These are phyloP conservation scores for Sarcocystis neurona DNA, from an alignment of 169 alveolate species.

Conservation along the genomic window DNA sequence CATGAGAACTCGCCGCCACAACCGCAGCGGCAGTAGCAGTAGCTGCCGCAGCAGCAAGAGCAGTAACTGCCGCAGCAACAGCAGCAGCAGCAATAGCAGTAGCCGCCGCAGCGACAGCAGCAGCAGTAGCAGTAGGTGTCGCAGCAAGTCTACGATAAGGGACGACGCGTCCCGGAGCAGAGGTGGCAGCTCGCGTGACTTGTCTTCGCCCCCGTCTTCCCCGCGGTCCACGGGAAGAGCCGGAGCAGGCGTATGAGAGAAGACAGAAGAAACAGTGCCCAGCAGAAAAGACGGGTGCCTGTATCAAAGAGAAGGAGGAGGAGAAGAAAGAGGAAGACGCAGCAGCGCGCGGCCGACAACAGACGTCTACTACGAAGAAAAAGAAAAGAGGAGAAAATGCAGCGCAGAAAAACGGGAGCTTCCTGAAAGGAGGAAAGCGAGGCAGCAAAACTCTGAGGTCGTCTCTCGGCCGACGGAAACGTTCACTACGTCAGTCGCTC, in stretches of 20 bases:
- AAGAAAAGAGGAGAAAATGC: not conserved
- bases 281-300: not conserved
- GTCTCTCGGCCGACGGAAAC: not conserved
- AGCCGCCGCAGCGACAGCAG: not conserved
- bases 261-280: not conserved
- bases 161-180: too few relatives aligned
- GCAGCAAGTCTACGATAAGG: too few relatives aligned
- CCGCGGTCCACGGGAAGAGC: too few relatives aligned
- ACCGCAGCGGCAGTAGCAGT: conserved; percentile 32
- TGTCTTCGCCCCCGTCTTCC: too few relatives aligned
- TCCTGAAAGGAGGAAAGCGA: not conserved
- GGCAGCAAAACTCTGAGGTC: not conserved
- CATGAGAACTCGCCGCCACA: conserved; percentile 41
- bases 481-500: not conserved
- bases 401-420: too few relatives aligned
- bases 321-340: not conserved
- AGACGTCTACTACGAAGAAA: not conserved
- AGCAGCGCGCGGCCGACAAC: not conserved
- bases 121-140: not conserved
- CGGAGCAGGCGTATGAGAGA: not conserved
- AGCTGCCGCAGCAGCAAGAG: conserved; percentile 27
- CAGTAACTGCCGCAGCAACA: conserved; percentile 17
- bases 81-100: conserved; percentile 17
- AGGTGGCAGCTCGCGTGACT: too few relatives aligned
- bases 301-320: not conserved